A percentile compares a stretch with the other conserved stretches of the same genome.
phyloP scores from a whole-genome alignment of 768 basidiomycete species.

The Mrakia blollopis region DNA sequence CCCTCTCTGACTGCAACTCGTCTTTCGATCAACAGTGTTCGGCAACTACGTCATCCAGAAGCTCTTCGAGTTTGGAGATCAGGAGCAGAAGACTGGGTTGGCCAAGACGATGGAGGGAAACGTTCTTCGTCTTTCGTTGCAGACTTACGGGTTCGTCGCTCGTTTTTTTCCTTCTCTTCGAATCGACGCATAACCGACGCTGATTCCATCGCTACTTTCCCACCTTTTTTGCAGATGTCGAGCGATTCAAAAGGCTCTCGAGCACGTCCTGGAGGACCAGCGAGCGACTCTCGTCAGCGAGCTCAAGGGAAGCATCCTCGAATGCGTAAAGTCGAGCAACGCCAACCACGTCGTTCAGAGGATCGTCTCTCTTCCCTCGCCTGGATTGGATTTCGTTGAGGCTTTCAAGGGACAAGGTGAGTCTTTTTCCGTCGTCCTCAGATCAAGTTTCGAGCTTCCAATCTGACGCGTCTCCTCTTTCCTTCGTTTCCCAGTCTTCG shows the following conservation, averaged over 20 bases:
- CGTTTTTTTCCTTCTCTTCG: background rate
- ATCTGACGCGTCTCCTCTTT: background rate
- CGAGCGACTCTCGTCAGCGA: constrained; percentile 70
- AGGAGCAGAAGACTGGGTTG: constrained; percentile 64
- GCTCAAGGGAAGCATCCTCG: constrained; percentile 71
- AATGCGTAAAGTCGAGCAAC: constrained; percentile 83
- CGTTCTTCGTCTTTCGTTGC: constrained; percentile 67
- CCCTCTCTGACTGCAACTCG: background rate
- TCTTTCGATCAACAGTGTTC: constrained; percentile 48
- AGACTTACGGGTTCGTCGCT: constrained; percentile 68
- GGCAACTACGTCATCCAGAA: constrained; percentile 97
- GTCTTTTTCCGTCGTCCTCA: background rate
- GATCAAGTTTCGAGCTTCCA: background rate
- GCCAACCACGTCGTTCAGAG: constrained; percentile 75
- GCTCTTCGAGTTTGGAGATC: constrained; percentile 78
- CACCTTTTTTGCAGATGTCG: constrained; percentile 53
- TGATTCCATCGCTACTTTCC: too few relatives aligned
- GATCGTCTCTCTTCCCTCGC: constrained; percentile 52
- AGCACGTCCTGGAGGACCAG: constrained; percentile 71
- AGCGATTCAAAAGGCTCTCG: constrained; percentile 63
- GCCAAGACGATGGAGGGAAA: constrained; percentile 71
- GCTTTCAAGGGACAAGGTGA: constrained; percentile 70
- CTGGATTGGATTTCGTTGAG: constrained; percentile 68
- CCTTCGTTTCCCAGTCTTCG: constrained; percentile 41
- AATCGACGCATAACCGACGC: too few relatives aligned